Evolutionary conservation across 2,329 filamentous ascomycete genomes (phyloP).

Genomic region (Penicillium sp.): DNA sequence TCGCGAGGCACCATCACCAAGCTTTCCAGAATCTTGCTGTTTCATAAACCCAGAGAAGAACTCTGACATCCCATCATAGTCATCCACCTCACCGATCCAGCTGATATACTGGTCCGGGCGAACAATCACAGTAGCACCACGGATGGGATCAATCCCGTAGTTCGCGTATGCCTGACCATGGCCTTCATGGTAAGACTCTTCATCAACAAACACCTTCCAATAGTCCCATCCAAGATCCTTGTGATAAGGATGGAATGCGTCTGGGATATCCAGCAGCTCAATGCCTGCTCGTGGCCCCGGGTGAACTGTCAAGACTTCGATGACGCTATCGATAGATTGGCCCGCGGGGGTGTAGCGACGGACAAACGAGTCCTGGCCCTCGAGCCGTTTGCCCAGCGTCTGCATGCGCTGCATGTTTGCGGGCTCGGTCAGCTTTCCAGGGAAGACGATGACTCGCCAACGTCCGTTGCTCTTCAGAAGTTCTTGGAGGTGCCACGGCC

Average conservation of each 20-base stretch:
- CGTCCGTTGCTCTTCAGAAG: conserved; percentile 35
- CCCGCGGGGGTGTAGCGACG: conserved; percentile 39
- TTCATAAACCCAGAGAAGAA: conserved; percentile 16
- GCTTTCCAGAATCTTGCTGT: conserved; percentile 21
- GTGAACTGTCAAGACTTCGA: conserved; percentile 60
- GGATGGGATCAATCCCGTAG: conserved; percentile 47
- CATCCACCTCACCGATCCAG: conserved; percentile 22
- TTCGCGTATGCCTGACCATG: conserved; percentile 53
- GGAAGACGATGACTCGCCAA: conserved; percentile 50
- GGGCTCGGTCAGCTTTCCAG: conserved; percentile 50
- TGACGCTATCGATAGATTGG: conserved; percentile 43
- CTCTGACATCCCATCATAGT: conserved; percentile 14
- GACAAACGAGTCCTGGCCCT: conserved; percentile 39
- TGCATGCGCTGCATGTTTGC: conserved; percentile 45
- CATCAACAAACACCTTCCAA: conserved; percentile 53
- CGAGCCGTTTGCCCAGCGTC: conserved; percentile 46
- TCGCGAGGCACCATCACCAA: neutral
- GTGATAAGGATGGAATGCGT: conserved; percentile 47
- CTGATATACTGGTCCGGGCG: conserved; percentile 54
- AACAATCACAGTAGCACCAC: conserved; percentile 48
- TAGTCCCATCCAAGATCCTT: conserved; percentile 52
- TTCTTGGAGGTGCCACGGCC: conserved; percentile 38
- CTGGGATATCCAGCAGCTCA: conserved; percentile 48
- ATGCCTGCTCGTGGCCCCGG: conserved; percentile 46
- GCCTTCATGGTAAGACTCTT: conserved; percentile 45